These are phyloP conservation scores for Salpingoeca rosetta DNA, from an alignment of 78 protist species.

Conservation along the genomic window DNA sequence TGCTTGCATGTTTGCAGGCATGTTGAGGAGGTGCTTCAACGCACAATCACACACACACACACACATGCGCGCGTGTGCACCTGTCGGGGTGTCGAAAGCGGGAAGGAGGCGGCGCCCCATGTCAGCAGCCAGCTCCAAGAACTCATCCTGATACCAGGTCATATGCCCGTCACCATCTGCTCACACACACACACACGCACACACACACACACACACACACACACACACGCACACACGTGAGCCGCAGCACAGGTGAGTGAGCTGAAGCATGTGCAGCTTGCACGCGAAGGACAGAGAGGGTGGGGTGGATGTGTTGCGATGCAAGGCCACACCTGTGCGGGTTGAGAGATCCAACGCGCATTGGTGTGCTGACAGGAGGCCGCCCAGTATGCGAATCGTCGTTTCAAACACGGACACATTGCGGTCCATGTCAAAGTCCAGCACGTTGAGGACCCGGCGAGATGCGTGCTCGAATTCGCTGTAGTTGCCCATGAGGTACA, in stretches of 20 bases:
- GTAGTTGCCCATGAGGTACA: neutral
- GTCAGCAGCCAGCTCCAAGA: constrained; percentile 12
- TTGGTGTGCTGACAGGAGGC: constrained; percentile 59
- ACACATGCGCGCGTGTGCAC: neutral
- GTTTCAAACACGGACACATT: constrained; percentile 62
- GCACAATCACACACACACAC: neutral
- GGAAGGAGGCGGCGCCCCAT: constrained; percentile 41
- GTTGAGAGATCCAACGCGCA: constrained; percentile 47
- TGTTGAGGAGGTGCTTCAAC: neutral
- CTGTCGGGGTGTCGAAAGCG: constrained; percentile 40
- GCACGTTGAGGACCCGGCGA: neutral
- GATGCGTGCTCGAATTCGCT: constrained; percentile 22
- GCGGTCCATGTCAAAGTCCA: neutral
- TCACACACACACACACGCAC: too few species aligned
- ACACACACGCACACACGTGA: neutral
- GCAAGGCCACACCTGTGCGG: too few species aligned
- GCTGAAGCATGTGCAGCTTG: too few species aligned
- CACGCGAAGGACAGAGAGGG: neutral
- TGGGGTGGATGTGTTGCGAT: constrained; percentile 49
- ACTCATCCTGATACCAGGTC: neutral
- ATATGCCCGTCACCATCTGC: neutral
- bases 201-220: neutral
- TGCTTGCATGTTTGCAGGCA: neutral
- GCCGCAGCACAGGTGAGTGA: too few species aligned
- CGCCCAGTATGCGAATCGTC: constrained; percentile 74